Conservation (phyloP, 2,329 filamentous ascomycete species). For the Elsinoe perseae region DNA sequence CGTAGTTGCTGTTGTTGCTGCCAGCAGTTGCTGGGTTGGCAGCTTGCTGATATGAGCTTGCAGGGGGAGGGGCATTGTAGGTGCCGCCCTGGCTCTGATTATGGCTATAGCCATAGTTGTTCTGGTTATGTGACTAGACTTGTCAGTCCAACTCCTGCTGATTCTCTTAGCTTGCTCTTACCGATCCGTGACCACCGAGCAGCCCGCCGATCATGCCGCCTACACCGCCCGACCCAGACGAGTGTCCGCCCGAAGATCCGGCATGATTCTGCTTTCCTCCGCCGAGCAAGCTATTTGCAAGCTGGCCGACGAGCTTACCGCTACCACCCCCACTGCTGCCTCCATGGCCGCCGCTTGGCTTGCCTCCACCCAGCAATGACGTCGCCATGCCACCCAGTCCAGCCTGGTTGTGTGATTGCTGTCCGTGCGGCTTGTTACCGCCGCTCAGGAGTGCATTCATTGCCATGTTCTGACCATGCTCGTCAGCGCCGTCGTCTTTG, state of each 20-base stretch:
- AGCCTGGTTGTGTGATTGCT: constrained; percentile 12
- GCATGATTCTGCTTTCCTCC: constrained; percentile 17
- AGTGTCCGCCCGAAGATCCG: constrained; percentile 7
- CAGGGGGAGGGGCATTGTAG: constrained; percentile 32
- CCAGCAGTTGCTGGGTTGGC: constrained; percentile 23
- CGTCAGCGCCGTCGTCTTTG: neutral
- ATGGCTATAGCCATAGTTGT: constrained; percentile 32
- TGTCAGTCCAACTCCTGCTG: neutral
- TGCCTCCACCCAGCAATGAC: constrained; percentile 13
- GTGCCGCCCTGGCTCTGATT: constrained; percentile 25
- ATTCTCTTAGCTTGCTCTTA: constrained; percentile 4
- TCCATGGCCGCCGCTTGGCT: constrained; percentile 1
- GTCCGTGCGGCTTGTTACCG: constrained; percentile 26
- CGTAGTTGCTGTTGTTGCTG: constrained; percentile 7
- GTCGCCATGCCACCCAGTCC: constrained; percentile 16
- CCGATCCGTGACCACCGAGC: constrained; percentile 20
- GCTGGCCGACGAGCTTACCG: constrained; percentile 14
- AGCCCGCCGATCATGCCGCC: constrained; percentile 21
- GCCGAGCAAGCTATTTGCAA: constrained; percentile 5
- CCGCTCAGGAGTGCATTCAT: constrained; percentile 25
- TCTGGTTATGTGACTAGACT: constrained; percentile 17
- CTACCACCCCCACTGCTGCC: constrained; percentile 16
- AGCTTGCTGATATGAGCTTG: constrained; percentile 29
- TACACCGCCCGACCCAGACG: constrained; percentile 6
- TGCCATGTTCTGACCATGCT: constrained; percentile 21